A percentile compares a stretch with the other conserved stretches of the same genome.
These are phyloP conservation scores for Danielia oregonensis DNA, from an alignment of 805 yeast species.

Conservation along the genomic window DNA sequence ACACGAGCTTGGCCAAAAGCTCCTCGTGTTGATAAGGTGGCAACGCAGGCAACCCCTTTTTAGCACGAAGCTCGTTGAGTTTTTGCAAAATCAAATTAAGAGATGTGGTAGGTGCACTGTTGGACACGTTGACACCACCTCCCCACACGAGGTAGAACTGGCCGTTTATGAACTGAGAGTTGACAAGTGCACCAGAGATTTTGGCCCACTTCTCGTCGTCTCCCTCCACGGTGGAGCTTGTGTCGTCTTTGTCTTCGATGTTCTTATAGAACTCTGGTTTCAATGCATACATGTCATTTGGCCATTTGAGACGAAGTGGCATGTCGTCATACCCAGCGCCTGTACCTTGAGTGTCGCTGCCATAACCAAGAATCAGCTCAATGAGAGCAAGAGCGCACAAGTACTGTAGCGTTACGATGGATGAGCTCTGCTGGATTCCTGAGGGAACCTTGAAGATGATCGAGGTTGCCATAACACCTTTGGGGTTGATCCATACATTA, in stretches of 20 bases:
- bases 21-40: constrained; percentile 46
- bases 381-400: constrained; percentile 78
- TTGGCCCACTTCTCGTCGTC: constrained; percentile 68
- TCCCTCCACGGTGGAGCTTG: constrained; percentile 39
- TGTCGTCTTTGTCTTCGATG: constrained; percentile 29
- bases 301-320: constrained; percentile 91
- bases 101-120: constrained; percentile 91
- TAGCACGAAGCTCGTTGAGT: constrained; percentile 51
- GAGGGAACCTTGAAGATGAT: constrained; percentile 58
- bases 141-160: constrained; percentile 74
- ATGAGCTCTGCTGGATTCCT: constrained; percentile 38
- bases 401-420: constrained; percentile 84
- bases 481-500: constrained; percentile 92
- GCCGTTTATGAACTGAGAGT: constrained; percentile 62
- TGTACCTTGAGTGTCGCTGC: constrained; percentile 30
- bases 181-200: constrained; percentile 80
- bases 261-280: constrained; percentile 53
- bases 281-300: constrained; percentile 82
- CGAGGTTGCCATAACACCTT: constrained; percentile 85
- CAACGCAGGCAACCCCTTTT: constrained; percentile 39
- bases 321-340: constrained; percentile 63
- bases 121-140: constrained; percentile 79
- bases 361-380: constrained; percentile 66
- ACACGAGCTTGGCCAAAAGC: constrained; percentile 66
- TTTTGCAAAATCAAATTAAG: constrained; percentile 64